Evolutionary conservation across 2,329 filamentous ascomycete genomes (phyloP).

Genomic region (Pestalotiopsis sp.): DNA sequence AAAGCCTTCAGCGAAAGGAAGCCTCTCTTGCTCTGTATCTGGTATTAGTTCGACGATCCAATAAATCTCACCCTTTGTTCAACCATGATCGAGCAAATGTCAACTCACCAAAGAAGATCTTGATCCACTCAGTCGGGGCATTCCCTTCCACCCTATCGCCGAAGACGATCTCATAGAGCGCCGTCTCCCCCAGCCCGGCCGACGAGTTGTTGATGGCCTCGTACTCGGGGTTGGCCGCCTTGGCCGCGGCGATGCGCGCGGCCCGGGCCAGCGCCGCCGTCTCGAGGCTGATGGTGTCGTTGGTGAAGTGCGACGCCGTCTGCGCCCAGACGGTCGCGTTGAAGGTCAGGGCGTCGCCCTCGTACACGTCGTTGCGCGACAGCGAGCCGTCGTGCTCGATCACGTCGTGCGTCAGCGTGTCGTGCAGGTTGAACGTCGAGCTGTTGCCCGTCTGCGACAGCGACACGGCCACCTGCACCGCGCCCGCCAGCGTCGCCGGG

Average conservation of each 20-base stretch:
- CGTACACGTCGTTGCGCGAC: not conserved
- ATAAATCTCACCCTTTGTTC: not conserved
- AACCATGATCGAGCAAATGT: not conserved
- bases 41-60: not conserved
- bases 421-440: constrained; percentile 13
- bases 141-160: not conserved
- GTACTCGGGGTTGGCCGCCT: constrained; percentile 20
- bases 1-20: not conserved
- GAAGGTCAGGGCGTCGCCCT: not conserved
- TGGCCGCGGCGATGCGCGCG: constrained; percentile 20
- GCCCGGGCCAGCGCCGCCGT: constrained; percentile 21
- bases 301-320: constrained; percentile 21
- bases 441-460: constrained; percentile 3
- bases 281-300: constrained; percentile 19
- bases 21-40: not conserved
- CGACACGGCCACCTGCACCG: not conserved
- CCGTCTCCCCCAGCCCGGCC: not conserved
- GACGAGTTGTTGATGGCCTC: not conserved
- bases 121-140: not conserved
- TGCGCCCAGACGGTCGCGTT: constrained; percentile 20
- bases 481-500: not conserved
- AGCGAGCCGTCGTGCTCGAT: constrained; percentile 5
- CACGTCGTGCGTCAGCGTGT: constrained; percentile 4
- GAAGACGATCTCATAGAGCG: not conserved
- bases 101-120: constrained; percentile 1